Conservation (phyloP, 345 rosid genomes). For the Eucalyptus cladocalyx region DNA sequence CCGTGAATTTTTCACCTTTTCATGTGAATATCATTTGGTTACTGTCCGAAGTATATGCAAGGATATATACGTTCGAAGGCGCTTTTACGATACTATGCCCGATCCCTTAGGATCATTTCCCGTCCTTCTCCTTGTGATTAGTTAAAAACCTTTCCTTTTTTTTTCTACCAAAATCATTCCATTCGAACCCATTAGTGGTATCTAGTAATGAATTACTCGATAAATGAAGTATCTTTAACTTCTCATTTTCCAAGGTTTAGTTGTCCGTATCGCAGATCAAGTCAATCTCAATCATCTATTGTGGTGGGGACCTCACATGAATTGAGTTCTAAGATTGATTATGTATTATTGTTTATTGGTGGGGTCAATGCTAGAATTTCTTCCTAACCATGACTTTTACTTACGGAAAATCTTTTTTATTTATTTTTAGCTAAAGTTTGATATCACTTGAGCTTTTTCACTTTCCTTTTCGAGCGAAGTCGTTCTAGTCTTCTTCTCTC, state of each 20-base stretch:
- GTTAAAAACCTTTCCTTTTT: not conserved
- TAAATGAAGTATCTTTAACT: not conserved
- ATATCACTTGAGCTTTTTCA: not conserved
- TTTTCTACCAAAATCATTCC: not conserved
- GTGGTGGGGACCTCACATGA: not conserved
- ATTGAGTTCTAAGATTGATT: not conserved
- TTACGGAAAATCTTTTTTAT: fast-evolving
- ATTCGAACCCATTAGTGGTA: fast-evolving
- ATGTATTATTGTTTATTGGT: not conserved
- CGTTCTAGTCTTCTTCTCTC: not conserved
- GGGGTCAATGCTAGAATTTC: not conserved
- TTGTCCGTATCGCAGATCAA: not conserved
- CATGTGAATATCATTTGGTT: not conserved
- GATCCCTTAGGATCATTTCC: not conserved
- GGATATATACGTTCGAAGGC: not conserved
- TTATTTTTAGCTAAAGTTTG: not conserved
- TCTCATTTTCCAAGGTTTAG: not conserved
- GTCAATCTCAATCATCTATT: not conserved
- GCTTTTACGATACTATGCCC: not conserved
- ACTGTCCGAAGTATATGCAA: not conserved
- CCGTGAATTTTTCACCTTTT: not conserved
- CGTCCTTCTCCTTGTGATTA: not conserved
- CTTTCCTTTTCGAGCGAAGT: not conserved
- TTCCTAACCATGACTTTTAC: not conserved
- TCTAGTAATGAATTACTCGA: not conserved